These are phyloP conservation scores for Hypoxylon sp. DNA, from an alignment of 2,329 filamentous ascomycete genomes.

Conservation along the genomic window DNA sequence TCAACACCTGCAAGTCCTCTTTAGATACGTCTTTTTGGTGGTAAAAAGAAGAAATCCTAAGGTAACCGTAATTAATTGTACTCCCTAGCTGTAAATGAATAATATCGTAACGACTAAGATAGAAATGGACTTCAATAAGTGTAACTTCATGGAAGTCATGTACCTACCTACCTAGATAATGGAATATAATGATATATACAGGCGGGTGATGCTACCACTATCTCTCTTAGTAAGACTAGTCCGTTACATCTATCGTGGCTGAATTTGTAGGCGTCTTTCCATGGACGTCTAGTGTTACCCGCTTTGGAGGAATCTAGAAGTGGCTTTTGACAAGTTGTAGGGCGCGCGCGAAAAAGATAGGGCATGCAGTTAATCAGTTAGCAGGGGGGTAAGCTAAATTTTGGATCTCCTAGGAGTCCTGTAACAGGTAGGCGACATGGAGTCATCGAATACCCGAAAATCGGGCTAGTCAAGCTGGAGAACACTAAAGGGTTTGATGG, in stretches of 20 bases:
- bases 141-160: too few relatives aligned
- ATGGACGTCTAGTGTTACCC: not conserved
- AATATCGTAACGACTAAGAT: not conserved
- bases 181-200: not conserved
- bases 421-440: slow-evolving; percentile 3
- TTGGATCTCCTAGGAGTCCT: not conserved
- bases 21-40: not conserved
- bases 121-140: not conserved
- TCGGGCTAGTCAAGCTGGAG: slow-evolving; percentile 10
- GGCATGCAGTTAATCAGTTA: not conserved
- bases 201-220: not conserved
- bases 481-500: not conserved
- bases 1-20: not conserved
- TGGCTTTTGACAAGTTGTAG: slow-evolving; percentile 31
- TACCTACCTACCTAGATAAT: not conserved
- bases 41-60: not conserved
- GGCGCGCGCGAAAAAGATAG: slow-evolving; percentile 18
- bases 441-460: slow-evolving; percentile 24
- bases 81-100: not conserved
- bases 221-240: not conserved
- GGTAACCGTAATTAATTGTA: not conserved
- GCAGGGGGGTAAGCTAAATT: not conserved
- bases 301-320: not conserved
- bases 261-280: not conserved
- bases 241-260: not conserved